Base-by-base conservation (phyloP, 1,284 basidiomycete genomes). In the Butyriboletus appendiculatus region DNA sequence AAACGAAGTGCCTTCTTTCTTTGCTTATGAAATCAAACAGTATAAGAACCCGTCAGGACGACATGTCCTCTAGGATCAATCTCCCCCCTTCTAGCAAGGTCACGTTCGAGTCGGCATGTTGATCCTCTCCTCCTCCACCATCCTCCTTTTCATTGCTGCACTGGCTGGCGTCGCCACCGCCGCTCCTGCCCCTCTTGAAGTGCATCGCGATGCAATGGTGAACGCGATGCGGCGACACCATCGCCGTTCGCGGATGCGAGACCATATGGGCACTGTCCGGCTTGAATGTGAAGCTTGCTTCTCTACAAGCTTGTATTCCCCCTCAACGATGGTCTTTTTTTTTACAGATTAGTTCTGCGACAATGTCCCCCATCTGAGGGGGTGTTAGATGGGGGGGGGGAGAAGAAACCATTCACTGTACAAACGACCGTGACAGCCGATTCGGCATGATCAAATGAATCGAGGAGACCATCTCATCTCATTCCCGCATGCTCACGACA, bases 11-110 rank as follows among this genome's bases (percentile, higher is more conserved):
- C n/a, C 32, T 40, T 39, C 37, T 22, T 22, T 38, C 24, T 28
- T 28, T 28, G 9, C 28, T 30, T 12, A 30, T 30, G 33, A 34
- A 15, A 24, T 22, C 30, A 16, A 30, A 24, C 2, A 37, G 28
- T 55, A 61, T 63, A 63, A 59, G 60, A 26, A n/a, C 11, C 22
- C 15, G 9, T 14, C 15, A 9, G n/a, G 37, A 35, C 9, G n/a
- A 45, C 33, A 20, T 9, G 37, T 15, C 32, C 18, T 30, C 2
- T 22, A 40, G 28, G 5, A 38, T 22, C 39, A 38, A 15, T 40
- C 42, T 12, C 32, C 20, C 12, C 43, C n/a, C 6, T 12, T 15
- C 43, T 11, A 41, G 38, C 5, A 26, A 37, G 22, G 4, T 40
- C 28, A 26, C 37, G 11, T 28, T 33, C 3, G 11, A 11, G 20